These are phyloP conservation scores for Hymenoscyphus occultus DNA, from an alignment of 2,329 filamentous ascomycete species.

Conservation along the genomic window DNA sequence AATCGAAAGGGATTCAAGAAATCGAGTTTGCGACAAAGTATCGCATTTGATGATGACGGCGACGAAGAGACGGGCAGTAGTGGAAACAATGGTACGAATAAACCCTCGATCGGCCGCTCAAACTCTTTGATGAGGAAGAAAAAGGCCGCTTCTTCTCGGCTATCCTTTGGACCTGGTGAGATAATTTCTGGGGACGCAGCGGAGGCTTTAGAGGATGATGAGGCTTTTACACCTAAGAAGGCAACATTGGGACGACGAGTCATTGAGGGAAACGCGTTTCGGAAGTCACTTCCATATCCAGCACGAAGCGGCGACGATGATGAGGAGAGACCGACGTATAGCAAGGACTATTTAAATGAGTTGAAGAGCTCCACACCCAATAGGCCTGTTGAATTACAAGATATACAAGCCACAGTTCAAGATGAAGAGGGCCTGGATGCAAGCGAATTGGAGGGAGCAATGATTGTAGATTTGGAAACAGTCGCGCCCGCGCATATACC, in stretches of 20 bases:
- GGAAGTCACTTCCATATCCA: conserved; percentile 47
- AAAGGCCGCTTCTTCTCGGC: conserved; percentile 54
- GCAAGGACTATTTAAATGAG: conserved; percentile 80
- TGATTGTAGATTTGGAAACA: conserved; percentile 54
- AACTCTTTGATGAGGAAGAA: conserved; percentile 65
- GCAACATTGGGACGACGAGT: conserved; percentile 60
- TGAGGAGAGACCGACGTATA: conserved; percentile 75
- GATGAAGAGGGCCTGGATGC: conserved; percentile 56
- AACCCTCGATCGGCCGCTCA: conserved; percentile 46
- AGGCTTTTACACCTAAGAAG: conserved; percentile 60
- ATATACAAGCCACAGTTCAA: conserved; percentile 44
- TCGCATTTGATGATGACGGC: conserved; percentile 43
- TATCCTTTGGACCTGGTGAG: conserved; percentile 71
- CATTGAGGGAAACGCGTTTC: conserved; percentile 62
- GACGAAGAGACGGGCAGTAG: conserved; percentile 26
- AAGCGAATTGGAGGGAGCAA: conserved; percentile 60
- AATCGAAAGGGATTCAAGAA: conserved; percentile 54
- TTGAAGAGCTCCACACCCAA: conserved; percentile 82
- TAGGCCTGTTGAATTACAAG: conserved; percentile 64
- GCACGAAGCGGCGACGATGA: conserved; percentile 48
- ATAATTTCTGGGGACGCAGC: conserved; percentile 53
- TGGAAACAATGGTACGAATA: conserved; percentile 27
- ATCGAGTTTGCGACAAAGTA: conserved; percentile 55
- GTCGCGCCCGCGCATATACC: conserved; percentile 55
- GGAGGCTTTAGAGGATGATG: conserved; percentile 48